phyloP scores from a whole-genome alignment of 2,329 filamentous ascomycete species.

The Colletotrichum limetticola region DNA sequence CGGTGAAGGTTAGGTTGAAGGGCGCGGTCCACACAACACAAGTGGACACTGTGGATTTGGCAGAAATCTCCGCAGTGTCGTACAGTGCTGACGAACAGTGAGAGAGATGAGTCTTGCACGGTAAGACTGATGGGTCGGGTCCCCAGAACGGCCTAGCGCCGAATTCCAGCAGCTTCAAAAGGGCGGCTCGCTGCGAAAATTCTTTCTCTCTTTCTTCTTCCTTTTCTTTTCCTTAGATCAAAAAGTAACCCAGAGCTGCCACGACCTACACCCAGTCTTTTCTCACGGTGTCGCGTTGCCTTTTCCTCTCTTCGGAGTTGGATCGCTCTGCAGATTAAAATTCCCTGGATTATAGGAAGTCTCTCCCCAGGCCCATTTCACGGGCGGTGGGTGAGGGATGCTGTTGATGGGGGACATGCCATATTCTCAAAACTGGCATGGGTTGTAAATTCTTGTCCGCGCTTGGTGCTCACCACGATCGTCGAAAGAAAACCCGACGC shows the following conservation, averaged over 20 bases:
- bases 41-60: constrained; percentile 4
- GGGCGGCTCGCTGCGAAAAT: constrained; percentile 39
- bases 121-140: background rate
- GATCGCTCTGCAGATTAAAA: constrained; percentile 66
- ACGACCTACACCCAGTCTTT: constrained; percentile 68
- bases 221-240: constrained; percentile 64
- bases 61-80: background rate
- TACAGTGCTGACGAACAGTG: background rate
- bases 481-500: background rate
- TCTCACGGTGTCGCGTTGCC: constrained; percentile 71
- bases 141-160: constrained; percentile 39
- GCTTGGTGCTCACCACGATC: background rate
- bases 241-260: constrained; percentile 72
- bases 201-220: constrained; percentile 49
- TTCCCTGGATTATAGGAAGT: constrained; percentile 72
- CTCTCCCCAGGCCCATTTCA: constrained; percentile 55
- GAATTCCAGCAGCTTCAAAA: constrained; percentile 1
- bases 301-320: constrained; percentile 59
- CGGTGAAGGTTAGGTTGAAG: background rate
- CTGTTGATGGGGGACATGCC: constrained; percentile 70
- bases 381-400: constrained; percentile 64
- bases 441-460: too few relatives aligned
- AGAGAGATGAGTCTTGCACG: background rate
- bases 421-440: constrained; percentile 8
- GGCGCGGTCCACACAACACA: background rate